Evolutionary conservation across 495 filamentous ascomycete genomes (phyloP).

Genomic region (Penicillium dipodomyicola): DNA sequence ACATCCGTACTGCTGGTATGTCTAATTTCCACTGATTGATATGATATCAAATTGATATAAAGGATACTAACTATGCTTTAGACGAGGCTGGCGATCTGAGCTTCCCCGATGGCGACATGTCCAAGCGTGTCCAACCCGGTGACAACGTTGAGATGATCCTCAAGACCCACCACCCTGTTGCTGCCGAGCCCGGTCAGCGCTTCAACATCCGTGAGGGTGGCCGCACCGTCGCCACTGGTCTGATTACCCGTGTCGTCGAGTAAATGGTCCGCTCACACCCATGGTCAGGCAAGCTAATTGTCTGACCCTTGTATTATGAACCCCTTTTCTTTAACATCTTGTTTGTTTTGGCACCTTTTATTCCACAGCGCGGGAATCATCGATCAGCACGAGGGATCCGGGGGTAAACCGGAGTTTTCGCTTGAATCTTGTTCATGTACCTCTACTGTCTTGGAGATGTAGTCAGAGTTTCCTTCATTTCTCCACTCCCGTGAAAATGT

Average conservation of each 20-base stretch:
- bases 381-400: slow-evolving; percentile 33
- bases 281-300: slow-evolving; percentile 11
- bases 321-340: slow-evolving; percentile 28
- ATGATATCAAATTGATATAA: neutral
- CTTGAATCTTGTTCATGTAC: slow-evolving; percentile 42
- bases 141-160: slow-evolving; percentile 98
- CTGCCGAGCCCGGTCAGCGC: slow-evolving; percentile 82
- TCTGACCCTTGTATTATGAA: slow-evolving; percentile 40
- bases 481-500: slow-evolving; percentile 32
- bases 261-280: slow-evolving; percentile 17
- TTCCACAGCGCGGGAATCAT: slow-evolving; percentile 41
- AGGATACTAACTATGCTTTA: slow-evolving; percentile 20
- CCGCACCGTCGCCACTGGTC: slow-evolving; percentile 86
- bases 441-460: slow-evolving; percentile 50
- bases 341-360: slow-evolving; percentile 31
- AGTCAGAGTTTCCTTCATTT: slow-evolving; percentile 26
- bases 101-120: slow-evolving; percentile 76
- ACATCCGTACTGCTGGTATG: slow-evolving; percentile 81
- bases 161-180: slow-evolving; percentile 74
- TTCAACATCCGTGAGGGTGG: slow-evolving; percentile 98
- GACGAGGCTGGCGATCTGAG: slow-evolving; percentile 78
- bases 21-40: slow-evolving; percentile 13
- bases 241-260: slow-evolving; percentile 77
- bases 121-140: slow-evolving; percentile 88
- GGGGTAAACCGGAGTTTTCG: slow-evolving; percentile 41